Conservation (phyloP, 331 rosid genomes). For the Stylosanthes scabra region DNA sequence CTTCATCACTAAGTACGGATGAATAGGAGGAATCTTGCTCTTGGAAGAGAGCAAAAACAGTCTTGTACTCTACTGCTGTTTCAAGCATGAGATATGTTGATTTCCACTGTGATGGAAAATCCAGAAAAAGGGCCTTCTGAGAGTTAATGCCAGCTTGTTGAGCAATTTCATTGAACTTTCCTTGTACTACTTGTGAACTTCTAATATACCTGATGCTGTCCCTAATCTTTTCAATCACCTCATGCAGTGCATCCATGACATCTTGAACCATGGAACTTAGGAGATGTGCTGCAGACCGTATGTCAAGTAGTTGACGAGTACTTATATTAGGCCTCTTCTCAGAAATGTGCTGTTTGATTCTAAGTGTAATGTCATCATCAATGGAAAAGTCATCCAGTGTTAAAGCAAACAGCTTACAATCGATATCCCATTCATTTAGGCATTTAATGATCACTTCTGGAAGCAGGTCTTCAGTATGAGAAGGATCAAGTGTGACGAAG, state of each 20-base stretch:
- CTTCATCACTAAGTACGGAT: slow-evolving; percentile 65
- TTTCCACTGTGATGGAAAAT: slow-evolving; percentile 75
- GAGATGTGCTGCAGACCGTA: slow-evolving; percentile 83
- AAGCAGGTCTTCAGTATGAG: slow-evolving; percentile 88
- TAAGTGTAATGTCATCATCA: slow-evolving; percentile 74
- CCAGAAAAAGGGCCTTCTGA: slow-evolving; percentile 65
- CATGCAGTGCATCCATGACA: slow-evolving; percentile 64
- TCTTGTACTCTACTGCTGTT: slow-evolving; percentile 77
- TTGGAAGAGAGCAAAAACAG: slow-evolving; percentile 70
- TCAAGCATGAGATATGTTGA: slow-evolving; percentile 85
- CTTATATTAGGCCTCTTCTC: slow-evolving; percentile 73
- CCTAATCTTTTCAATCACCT: slow-evolving; percentile 77
- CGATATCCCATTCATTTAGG: slow-evolving; percentile 85
- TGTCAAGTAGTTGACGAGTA: slow-evolving; percentile 72
- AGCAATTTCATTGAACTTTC: slow-evolving; percentile 76
- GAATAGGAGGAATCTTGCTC: slow-evolving; percentile 70
- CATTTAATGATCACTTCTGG: slow-evolving; percentile 83
- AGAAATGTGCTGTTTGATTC: slow-evolving; percentile 78
- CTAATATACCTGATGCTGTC: slow-evolving; percentile 70
- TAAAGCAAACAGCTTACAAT: slow-evolving; percentile 82
- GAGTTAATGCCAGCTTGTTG: slow-evolving; percentile 64
- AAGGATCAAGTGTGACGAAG: slow-evolving; percentile 83
- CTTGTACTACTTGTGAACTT: slow-evolving; percentile 76
- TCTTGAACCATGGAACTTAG: slow-evolving; percentile 71
- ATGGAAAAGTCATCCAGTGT: slow-evolving; percentile 87